Conservation (phyloP, 192 early-diverging fungal species). For the Dimargaris cristalligena region DNA sequence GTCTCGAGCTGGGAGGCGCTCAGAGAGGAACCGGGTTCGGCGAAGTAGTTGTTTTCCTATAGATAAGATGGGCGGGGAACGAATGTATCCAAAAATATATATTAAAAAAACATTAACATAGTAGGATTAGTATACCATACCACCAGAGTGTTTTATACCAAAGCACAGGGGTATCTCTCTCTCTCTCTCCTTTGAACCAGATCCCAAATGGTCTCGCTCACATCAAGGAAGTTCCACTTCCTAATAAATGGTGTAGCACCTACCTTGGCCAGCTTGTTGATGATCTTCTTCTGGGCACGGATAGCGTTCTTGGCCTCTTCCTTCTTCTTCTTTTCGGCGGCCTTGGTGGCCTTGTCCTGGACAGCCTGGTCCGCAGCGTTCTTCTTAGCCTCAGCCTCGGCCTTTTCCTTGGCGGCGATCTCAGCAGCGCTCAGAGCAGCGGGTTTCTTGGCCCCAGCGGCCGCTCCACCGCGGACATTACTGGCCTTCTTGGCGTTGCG, state of each 20-base stretch:
- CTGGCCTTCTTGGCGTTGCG: constrained; percentile 81
- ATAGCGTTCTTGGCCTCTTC: constrained; percentile 75
- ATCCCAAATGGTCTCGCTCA: no score
- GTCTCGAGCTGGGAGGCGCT: constrained; percentile 42
- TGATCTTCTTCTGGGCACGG: constrained; percentile 80
- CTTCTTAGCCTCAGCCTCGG: constrained; percentile 37
- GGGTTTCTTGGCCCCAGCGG: constrained; percentile 57
- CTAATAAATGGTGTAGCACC: no score
- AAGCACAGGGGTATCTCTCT: no score
- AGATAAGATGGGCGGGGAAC: no score
- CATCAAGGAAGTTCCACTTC: no score
- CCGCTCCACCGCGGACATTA: no score
- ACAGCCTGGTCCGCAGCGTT: constrained; percentile 37
- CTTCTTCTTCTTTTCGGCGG: constrained; percentile 63
- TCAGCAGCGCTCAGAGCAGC: constrained; percentile 31
- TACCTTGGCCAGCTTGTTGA: constrained; percentile 59
- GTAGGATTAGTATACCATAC: no score
- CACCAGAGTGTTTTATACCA: no score
- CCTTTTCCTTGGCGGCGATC: constrained; percentile 25
- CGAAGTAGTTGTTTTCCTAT: constrained; percentile 74
- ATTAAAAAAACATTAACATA: no score
- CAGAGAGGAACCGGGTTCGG: constrained; percentile 32
- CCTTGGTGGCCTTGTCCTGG: constrained; percentile 39
- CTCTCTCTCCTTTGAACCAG: no score
- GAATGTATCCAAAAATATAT: no score